Evolutionary conservation across 2,329 filamentous ascomycete genomes (phyloP).

Genomic region (Verticillium zaregamsianum): DNA sequence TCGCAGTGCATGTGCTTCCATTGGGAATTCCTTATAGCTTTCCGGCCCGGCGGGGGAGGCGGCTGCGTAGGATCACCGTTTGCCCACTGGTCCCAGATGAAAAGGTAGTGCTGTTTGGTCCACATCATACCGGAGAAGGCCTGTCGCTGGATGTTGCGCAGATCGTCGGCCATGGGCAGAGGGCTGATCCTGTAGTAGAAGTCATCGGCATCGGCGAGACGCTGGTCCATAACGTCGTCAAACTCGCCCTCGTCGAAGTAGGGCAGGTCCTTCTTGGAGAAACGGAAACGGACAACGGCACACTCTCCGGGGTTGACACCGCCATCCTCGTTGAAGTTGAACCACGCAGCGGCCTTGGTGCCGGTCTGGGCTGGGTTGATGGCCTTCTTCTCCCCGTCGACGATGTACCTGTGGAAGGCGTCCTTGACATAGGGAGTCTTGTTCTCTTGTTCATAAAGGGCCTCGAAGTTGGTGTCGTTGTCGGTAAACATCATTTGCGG

Average conservation of each 20-base stretch:
- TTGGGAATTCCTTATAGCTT: constrained; percentile 76
- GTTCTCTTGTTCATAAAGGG: constrained; percentile 75
- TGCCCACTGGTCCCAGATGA: constrained; percentile 97
- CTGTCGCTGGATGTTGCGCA: constrained; percentile 92
- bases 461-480: constrained; percentile 85
- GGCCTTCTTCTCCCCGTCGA: constrained; percentile 73
- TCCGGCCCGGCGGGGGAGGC: constrained; percentile 75
- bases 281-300: constrained; percentile 87
- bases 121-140: constrained; percentile 97
- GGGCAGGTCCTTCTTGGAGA: constrained; percentile 69
- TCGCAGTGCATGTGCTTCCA: constrained; percentile 97
- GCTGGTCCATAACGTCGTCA: constrained; percentile 83
- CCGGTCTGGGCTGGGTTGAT: constrained; percentile 77
- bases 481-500: constrained; percentile 89
- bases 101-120: constrained; percentile 96
- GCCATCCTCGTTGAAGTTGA: constrained; percentile 82
- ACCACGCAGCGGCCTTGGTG: constrained; percentile 91
- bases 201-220: constrained; percentile 87
- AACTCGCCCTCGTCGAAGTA: constrained; percentile 92
- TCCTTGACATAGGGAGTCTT: constrained; percentile 86
- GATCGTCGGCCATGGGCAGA: constrained; percentile 86
- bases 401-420: constrained; percentile 85
- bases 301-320: constrained; percentile 88
- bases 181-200: constrained; percentile 94
- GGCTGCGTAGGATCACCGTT: constrained; percentile 88